phyloP scores from a whole-genome alignment of 441 rosid genomes.

The Syzygium syzygioides region DNA sequence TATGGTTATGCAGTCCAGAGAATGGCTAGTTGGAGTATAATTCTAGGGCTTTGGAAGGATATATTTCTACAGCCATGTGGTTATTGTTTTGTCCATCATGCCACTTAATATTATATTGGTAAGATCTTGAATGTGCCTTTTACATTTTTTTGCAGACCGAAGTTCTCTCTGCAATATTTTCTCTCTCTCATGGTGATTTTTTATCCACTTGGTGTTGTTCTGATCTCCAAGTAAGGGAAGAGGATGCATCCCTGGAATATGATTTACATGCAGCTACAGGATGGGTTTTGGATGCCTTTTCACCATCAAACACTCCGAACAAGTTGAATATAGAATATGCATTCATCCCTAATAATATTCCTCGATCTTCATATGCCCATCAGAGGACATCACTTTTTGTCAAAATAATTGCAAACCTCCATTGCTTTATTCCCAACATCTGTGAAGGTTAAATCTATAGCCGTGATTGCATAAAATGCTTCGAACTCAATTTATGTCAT shows the following conservation, averaged over 20 bases:
- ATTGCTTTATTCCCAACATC: constrained; percentile 78
- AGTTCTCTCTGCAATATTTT: constrained; percentile 80
- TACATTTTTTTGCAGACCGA: constrained; percentile 53
- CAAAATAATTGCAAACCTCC: constrained; percentile 94
- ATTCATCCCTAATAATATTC: constrained; percentile 44
- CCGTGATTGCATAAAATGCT: constrained; percentile 3
- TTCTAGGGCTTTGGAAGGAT: constrained; percentile 1
- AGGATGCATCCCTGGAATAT: constrained; percentile 81
- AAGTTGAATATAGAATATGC: constrained; percentile 43
- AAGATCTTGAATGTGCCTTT: constrained; percentile 18
- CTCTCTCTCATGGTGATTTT: constrained; percentile 86
- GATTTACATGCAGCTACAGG: constrained; percentile 77
- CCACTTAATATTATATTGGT: constrained; percentile 3
- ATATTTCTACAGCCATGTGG: constrained; percentile 1
- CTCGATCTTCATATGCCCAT: constrained; percentile 80
- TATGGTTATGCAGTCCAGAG: neutral
- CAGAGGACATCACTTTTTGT: constrained; percentile 87
- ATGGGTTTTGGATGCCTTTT: constrained; percentile 60
- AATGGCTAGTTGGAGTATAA: neutral
- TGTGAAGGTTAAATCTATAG: constrained; percentile 61
- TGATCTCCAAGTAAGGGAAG: constrained; percentile 76
- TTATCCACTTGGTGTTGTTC: constrained; percentile 88
- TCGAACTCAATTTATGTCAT: neutral
- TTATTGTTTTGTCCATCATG: neutral
- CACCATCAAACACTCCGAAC: constrained; percentile 22